Conservation (phyloP, 169 alveolate genomes). For the Cyclospora cayetanensis region DNA sequence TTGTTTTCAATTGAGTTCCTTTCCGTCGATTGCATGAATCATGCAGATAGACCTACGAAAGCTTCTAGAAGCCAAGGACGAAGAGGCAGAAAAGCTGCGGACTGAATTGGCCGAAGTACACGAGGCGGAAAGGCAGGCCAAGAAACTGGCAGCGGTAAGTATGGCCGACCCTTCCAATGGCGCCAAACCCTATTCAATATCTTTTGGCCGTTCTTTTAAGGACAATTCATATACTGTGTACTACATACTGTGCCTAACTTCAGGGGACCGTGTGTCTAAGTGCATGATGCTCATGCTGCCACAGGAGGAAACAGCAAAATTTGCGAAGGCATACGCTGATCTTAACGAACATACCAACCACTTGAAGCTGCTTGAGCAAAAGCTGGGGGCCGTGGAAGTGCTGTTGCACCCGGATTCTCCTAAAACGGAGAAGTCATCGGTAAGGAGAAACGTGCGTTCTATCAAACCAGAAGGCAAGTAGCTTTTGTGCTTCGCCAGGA, state of each 20-base stretch:
- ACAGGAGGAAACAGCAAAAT: constrained; percentile 4
- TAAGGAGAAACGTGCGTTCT: no score
- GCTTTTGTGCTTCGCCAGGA: no score
- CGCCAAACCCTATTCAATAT: not conserved
- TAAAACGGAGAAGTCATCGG: no score
- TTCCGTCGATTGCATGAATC: not conserved
- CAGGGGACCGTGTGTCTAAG: no score
- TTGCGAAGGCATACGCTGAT: not conserved
- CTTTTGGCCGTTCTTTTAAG: no score
- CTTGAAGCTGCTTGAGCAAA: no score
- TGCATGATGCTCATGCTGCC: not conserved
- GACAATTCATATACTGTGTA: no score
- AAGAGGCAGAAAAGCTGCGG: constrained; percentile 14
- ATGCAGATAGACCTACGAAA: constrained; percentile 40
- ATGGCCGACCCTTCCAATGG: not conserved
- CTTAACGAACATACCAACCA: not conserved
- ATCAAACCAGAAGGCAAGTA: no score
- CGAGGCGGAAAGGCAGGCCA: not conserved
- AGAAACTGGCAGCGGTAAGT: constrained; percentile 45
- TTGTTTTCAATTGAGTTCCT: not conserved
- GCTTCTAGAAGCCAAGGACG: constrained; percentile 26
- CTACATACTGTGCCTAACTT: no score
- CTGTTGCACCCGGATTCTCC: no score
- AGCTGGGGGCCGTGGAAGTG: no score
- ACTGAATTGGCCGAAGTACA: not conserved